A percentile compares a stretch with the other conserved stretches of the same genome.
These are phyloP conservation scores for Myxozyma monticola DNA, from an alignment of 805 yeast species.

Conservation along the genomic window DNA sequence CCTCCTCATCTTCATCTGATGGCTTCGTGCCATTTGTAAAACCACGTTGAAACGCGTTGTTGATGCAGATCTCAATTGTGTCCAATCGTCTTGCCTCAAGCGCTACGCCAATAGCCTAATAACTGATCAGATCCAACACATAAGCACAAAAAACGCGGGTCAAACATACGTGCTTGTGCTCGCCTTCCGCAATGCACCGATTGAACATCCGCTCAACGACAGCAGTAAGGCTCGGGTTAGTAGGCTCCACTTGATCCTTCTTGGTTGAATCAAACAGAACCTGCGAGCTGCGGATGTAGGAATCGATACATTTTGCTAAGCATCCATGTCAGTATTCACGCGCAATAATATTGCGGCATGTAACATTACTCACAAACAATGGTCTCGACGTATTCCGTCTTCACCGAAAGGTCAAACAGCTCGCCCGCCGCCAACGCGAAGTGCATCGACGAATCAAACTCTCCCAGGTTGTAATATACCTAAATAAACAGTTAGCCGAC, in stretches of 20 bases:
- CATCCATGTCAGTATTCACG: neutral
- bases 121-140: neutral
- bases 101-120: conserved; percentile 77
- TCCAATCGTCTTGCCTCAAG: conserved; percentile 86
- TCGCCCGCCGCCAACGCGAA: conserved; percentile 84
- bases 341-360: neutral
- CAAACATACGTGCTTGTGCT: conserved; percentile 53
- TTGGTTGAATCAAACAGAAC: conserved; percentile 31
- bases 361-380: conserved; percentile 65
- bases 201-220: conserved; percentile 85
- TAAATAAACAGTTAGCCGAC: neutral
- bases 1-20: conserved; percentile 28
- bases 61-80: conserved; percentile 47
- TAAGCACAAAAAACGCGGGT: neutral
- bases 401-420: conserved; percentile 70
- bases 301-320: conserved; percentile 75
- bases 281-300: conserved; percentile 69
- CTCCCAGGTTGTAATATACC: conserved; percentile 84
- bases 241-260: conserved; percentile 11
- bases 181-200: conserved; percentile 71
- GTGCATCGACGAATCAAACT: conserved; percentile 84
- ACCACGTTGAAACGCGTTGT: conserved; percentile 22
- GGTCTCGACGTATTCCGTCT: conserved; percentile 87
- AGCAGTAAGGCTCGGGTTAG: conserved; percentile 59
- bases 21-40: conserved; percentile 11